Evolutionary conservation across 2,329 filamentous ascomycete species (phyloP), one percentile per base, ranked within the genome.

Genomic region (Penicillium brevicompactum): DNA sequence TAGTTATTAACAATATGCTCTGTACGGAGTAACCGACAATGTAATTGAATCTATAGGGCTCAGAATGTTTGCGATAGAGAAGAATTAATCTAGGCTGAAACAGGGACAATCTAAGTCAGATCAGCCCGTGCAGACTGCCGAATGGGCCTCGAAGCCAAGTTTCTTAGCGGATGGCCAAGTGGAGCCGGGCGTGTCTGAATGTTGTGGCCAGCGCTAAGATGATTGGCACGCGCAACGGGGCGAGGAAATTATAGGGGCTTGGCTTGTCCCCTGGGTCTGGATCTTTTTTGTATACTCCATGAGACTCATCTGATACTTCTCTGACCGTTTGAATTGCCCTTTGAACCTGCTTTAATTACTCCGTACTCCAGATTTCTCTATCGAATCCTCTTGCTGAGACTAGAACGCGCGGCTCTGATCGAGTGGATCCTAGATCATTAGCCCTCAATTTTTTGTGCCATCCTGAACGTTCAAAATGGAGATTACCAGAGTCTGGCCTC

Each of bases 91-190:
- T n/a, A 14, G 58, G 56, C 58, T 63, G 57, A 63, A 58, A 61
- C 55, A 47, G 30, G 40, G 47, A 37, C 43, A 64, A 65, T 63
- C 52, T 58, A 60, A 59, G 49, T 34, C 50, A 51, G 46, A 54
- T 53, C 41, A 41, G 49, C 30, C 51, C 49, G 46, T 43, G 38
- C 49, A 55, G 40, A 30, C 37, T 30, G 27, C 22, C 32, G 38
- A 51, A 56, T 55, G 41, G 56, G 56, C 57, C 49, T 42, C 49
- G 34, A 56, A 62, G 62, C 60, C 64, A 64, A 62, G 61, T 60
- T 61, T 58, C 37, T 62, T 64, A 64, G 65, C 46, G 58, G 53
- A 43, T 44, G 40, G 56, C 51, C 40, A 44, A 47, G 42, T 56
- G 58, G 46, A 13, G 42, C 45, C 57, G 57, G 52, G 18, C 14